phyloP scores from a whole-genome alignment of 495 filamentous ascomycete genomes.

The Beverwykella pulmonaria region DNA sequence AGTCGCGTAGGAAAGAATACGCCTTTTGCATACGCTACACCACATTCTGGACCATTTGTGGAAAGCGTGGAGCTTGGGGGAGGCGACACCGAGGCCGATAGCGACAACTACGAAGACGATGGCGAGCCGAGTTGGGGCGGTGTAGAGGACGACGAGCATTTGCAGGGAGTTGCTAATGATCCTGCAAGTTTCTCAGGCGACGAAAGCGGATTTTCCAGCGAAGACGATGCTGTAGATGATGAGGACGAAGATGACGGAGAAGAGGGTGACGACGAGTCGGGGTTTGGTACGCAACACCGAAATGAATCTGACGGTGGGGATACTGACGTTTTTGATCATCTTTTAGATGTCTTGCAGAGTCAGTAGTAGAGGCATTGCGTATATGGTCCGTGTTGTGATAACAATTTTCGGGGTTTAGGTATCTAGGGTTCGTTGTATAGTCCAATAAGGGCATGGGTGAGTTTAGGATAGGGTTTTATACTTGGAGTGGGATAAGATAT shows the following conservation, averaged over 20 bases:
- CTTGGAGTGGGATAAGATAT: not conserved
- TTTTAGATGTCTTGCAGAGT: not conserved
- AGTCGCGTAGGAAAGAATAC: slow-evolving; percentile 25
- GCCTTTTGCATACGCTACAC: slow-evolving; percentile 34
- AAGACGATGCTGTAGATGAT: slow-evolving; percentile 16
- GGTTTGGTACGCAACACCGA: not conserved
- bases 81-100: slow-evolving; percentile 32
- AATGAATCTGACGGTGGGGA: not conserved
- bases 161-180: not conserved
- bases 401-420: not conserved
- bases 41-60: slow-evolving; percentile 27
- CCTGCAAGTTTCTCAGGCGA: slow-evolving; percentile 21
- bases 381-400: not conserved
- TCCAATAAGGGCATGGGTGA: not conserved
- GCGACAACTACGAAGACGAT: slow-evolving; percentile 15
- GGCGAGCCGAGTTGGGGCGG: slow-evolving; percentile 30
- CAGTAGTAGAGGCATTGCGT: not conserved
- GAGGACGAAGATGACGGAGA: slow-evolving; percentile 23
- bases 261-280: slow-evolving; percentile 27
- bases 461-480: not conserved
- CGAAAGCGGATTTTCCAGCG: slow-evolving; percentile 15
- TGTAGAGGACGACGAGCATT: slow-evolving; percentile 8
- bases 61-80: slow-evolving; percentile 5
- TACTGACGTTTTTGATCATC: not conserved
- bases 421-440: not conserved